These are phyloP conservation scores for Marasmius tenuissimus DNA, from an alignment of 1,284 basidiomycete genomes.

Conservation along the genomic window DNA sequence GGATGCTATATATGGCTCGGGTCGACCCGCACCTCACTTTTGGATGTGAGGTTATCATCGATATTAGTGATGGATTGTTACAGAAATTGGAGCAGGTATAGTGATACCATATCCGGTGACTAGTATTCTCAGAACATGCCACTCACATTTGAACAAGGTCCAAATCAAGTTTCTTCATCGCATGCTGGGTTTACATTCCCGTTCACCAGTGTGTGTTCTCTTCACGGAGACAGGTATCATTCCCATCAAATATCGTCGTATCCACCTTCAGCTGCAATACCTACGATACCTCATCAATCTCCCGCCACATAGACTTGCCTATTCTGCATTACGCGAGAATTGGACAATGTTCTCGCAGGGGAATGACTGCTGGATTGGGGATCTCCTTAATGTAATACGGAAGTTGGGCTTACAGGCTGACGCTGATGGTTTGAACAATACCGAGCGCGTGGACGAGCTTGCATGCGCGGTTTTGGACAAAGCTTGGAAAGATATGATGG, in stretches of 20 bases:
- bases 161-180: constrained; percentile 12
- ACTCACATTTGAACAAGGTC: no score
- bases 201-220: constrained; percentile 2
- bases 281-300: neutral
- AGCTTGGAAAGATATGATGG: no score
- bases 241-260: constrained; percentile 10
- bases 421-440: neutral
- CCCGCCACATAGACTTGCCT: neutral
- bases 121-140: no score
- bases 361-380: neutral
- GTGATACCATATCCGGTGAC: no score
- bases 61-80: neutral
- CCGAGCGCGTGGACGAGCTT: neutral
- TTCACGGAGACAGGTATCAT: constrained; percentile 15
- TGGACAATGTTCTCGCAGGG: neutral
- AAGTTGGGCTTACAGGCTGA: neutral
- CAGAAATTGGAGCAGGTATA: neutral
- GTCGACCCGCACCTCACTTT: neutral
- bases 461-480: neutral
- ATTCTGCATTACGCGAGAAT: neutral
- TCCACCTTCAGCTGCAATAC: constrained; percentile 2
- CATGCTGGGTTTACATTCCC: constrained; percentile 6
- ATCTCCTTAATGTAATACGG: neutral
- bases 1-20: neutral
- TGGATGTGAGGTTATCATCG: neutral